Evolutionary conservation across 2,329 filamentous ascomycete genomes (phyloP).

Genomic region (Colletotrichum liriopes): DNA sequence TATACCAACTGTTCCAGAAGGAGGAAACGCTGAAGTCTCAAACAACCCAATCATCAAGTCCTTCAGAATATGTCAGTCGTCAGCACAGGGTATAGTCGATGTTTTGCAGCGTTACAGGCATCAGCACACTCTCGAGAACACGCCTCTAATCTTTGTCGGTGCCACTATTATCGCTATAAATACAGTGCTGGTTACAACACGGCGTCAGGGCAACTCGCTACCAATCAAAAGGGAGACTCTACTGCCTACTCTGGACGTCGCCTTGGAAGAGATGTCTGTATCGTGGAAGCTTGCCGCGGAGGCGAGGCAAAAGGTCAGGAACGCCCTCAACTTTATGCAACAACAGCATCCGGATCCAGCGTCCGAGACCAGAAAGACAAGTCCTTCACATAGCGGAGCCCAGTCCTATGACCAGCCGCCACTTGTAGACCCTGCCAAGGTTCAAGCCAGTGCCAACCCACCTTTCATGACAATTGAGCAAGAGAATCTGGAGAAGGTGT

Average conservation of each 20-base stretch:
- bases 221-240: background rate
- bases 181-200: slow-evolving; percentile 14
- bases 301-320: slow-evolving; percentile 14
- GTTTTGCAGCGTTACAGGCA: slow-evolving; percentile 16
- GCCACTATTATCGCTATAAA: slow-evolving; percentile 25
- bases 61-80: slow-evolving; percentile 14
- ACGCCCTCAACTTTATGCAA: background rate
- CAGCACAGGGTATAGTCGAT: slow-evolving; percentile 5
- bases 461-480: background rate
- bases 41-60: slow-evolving; percentile 13
- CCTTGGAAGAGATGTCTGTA: slow-evolving; percentile 11
- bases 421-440: background rate
- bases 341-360: background rate
- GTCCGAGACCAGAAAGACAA: background rate
- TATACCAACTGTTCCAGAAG: slow-evolving; percentile 11
- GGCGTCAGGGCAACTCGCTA: slow-evolving; percentile 3
- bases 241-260: slow-evolving; percentile 8
- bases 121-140: slow-evolving; percentile 22
- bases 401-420: background rate
- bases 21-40: background rate
- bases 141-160: slow-evolving; percentile 17
- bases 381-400: background rate
- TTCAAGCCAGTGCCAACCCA: background rate
- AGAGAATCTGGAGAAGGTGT: too few species aligned
- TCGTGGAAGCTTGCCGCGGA: slow-evolving; percentile 26